Evolutionary conservation across 2,329 filamentous ascomycete species (phyloP).

Genomic region (Cladosporium sp.): DNA sequence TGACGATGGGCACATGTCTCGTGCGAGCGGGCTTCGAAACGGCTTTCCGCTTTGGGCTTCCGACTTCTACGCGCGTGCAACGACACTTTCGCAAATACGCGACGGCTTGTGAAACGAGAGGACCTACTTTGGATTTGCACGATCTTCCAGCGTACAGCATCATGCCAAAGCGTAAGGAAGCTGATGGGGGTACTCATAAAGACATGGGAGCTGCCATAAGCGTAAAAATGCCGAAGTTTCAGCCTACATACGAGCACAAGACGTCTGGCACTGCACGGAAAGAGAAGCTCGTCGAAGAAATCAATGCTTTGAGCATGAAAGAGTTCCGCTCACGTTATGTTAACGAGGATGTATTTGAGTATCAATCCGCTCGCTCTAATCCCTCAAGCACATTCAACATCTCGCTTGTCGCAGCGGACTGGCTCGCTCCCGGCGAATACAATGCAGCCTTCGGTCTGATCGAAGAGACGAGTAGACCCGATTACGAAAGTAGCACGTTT

Average conservation of each 20-base stretch:
- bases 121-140: background rate
- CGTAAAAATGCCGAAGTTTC: background rate
- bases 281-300: slow-evolving; percentile 15
- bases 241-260: background rate
- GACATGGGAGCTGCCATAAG: background rate
- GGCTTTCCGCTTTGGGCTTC: background rate
- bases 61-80: background rate
- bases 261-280: background rate
- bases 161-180: slow-evolving; percentile 2
- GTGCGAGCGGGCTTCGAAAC: background rate
- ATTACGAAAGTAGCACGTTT: slow-evolving; percentile 59
- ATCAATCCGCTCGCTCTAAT: slow-evolving; percentile 8
- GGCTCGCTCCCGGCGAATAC: slow-evolving; percentile 32
- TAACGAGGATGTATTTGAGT: background rate
- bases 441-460: slow-evolving; percentile 53
- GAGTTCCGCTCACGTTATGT: slow-evolving; percentile 16
- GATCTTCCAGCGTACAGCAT: background rate
- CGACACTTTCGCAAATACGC: background rate
- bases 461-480: slow-evolving; percentile 57
- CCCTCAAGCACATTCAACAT: slow-evolving; percentile 8
- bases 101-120: background rate
- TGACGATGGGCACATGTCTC: background rate
- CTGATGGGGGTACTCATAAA: background rate
- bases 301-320: slow-evolving; percentile 14
- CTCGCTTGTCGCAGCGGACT: slow-evolving; percentile 12